Percentiles rank a stretch among this genome's conserved stretches.
phyloP scores from a whole-genome alignment of 1,284 basidiomycete genomes.

The Salmacisia buchloeana region DNA sequence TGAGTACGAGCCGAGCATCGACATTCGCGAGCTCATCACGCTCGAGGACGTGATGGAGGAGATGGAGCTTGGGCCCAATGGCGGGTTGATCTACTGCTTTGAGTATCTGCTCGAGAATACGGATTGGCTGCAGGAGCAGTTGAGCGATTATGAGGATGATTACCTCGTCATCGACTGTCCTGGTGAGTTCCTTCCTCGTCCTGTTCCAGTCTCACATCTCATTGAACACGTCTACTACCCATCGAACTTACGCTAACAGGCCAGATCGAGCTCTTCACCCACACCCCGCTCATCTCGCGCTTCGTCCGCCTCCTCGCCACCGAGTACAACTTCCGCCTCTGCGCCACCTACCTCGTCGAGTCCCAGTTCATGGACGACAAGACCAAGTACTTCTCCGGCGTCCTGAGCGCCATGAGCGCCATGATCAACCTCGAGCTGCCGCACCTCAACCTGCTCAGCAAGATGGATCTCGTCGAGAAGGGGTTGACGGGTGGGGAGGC shows the following conservation, averaged over 20 bases:
- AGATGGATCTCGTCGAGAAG: conserved; percentile 83
- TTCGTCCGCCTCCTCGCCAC: conserved; percentile 62
- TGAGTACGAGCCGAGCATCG: conserved; percentile 86
- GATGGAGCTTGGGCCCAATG: conserved; percentile 91
- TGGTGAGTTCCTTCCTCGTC: conserved; percentile 56
- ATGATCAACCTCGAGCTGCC: conserved; percentile 97
- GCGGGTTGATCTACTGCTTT: conserved; percentile 95
- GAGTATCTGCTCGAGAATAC: conserved; percentile 97
- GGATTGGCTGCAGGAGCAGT: conserved; percentile 97
- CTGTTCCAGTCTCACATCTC: neutral
- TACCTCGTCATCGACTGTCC: conserved; percentile 98
- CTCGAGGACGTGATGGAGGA: conserved; percentile 96
- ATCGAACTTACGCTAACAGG: conserved; percentile 55
- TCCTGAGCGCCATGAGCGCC: conserved; percentile 93
- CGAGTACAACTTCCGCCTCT: conserved; percentile 46
- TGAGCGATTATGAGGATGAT: conserved; percentile 86
- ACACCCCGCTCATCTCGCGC: conserved; percentile 89
- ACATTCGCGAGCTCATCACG: conserved; percentile 88
- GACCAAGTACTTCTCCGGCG: conserved; percentile 98
- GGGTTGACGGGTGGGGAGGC: neutral
- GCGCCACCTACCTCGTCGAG: conserved; percentile 73
- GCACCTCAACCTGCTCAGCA: conserved; percentile 96
- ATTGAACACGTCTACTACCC: neutral
- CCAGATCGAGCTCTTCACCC: conserved; percentile 98
- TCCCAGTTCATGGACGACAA: conserved; percentile 99